Evolutionary conservation across 805 yeast species (phyloP).

Genomic region (Zygosaccharomyces rouxii): DNA sequence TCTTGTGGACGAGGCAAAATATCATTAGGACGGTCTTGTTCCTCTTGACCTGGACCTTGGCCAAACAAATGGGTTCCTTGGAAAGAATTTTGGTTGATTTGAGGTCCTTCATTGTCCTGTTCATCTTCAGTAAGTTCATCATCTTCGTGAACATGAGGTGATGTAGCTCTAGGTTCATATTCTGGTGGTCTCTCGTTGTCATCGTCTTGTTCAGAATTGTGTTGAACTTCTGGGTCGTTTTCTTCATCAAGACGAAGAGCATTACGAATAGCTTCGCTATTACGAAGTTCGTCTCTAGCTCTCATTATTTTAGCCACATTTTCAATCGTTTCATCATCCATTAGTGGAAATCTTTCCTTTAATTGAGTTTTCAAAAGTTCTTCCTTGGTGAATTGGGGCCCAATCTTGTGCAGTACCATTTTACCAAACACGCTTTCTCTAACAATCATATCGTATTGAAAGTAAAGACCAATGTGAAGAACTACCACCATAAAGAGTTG

Average conservation of each 20-base stretch:
- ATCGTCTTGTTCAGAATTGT: slow-evolving; percentile 15
- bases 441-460: slow-evolving; percentile 67
- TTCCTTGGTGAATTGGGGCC: slow-evolving; percentile 37
- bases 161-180: slow-evolving; percentile 10
- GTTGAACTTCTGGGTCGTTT: slow-evolving; percentile 9
- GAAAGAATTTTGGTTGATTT: slow-evolving; percentile 7
- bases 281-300: slow-evolving; percentile 28
- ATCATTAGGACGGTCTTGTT: slow-evolving; percentile 13
- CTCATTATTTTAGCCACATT: slow-evolving; percentile 29
- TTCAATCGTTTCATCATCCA: slow-evolving; percentile 33
- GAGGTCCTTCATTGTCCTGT: slow-evolving; percentile 15
- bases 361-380: slow-evolving; percentile 28
- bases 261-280: slow-evolving; percentile 10
- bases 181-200: slow-evolving; percentile 21
- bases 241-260: slow-evolving; percentile 16
- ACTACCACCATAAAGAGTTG: slow-evolving; percentile 41
- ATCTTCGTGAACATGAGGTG: slow-evolving; percentile 10
- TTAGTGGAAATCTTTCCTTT: slow-evolving; percentile 31
- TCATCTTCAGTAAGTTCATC: slow-evolving; percentile 16
- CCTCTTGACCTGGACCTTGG: slow-evolving; percentile 13
- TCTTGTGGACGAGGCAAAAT: slow-evolving; percentile 16
- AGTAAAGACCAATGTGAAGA: slow-evolving; percentile 44
- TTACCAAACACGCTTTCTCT: slow-evolving; percentile 64
- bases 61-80: slow-evolving; percentile 7
- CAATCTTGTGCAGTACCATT: slow-evolving; percentile 55